A percentile compares a stretch with the other conserved stretches of the same genome.
Evolutionary conservation across 495 filamentous ascomycete species (phyloP).

Genomic region (Geopyxis carbonaria): DNA sequence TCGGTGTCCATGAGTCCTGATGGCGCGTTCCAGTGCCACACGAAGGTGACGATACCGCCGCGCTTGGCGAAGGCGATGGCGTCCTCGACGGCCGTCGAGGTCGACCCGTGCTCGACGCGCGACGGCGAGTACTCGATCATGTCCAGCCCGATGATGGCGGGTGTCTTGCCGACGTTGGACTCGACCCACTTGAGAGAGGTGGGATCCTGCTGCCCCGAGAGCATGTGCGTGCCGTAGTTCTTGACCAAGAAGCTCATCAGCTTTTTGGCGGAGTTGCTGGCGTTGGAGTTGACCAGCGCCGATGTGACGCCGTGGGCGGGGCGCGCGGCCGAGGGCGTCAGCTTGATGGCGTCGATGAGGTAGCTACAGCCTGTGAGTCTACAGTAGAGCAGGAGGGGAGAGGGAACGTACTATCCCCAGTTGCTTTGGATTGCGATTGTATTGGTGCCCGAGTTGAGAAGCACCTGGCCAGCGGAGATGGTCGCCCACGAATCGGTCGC

Average conservation of each 20-base stretch:
- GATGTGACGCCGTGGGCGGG: slow-evolving; percentile 27
- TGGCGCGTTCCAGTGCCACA: slow-evolving; percentile 27
- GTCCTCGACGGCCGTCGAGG: slow-evolving; percentile 29
- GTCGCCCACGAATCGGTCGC: too few species aligned
- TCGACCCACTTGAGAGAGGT: slow-evolving; percentile 27
- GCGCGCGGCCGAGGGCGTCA: slow-evolving; percentile 27
- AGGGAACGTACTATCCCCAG: slow-evolving; percentile 29
- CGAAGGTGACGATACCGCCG: slow-evolving; percentile 32
- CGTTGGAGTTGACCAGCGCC: slow-evolving; percentile 20
- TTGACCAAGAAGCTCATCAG: slow-evolving; percentile 14
- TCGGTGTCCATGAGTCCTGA: slow-evolving; percentile 27
- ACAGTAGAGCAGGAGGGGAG: too few species aligned
- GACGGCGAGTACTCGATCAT: slow-evolving; percentile 34
- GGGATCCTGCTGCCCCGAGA: slow-evolving; percentile 34
- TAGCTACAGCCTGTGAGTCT: slow-evolving; percentile 17
- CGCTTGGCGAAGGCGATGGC: slow-evolving; percentile 29
- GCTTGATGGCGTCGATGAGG: slow-evolving; percentile 30
- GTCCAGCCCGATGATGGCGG: slow-evolving; percentile 30
- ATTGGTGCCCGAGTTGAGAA: too few species aligned
- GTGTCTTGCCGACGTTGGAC: slow-evolving; percentile 31
- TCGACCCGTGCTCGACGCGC: slow-evolving; percentile 28
- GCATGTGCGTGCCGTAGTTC: slow-evolving; percentile 32
- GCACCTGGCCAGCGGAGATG: too few species aligned
- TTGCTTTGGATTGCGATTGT: slow-evolving; percentile 31
- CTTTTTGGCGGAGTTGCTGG: slow-evolving; percentile 10